Evolutionary conservation across 2,329 filamentous ascomycete species (phyloP).

Genomic region (Tolypocladium pustulatum): DNA sequence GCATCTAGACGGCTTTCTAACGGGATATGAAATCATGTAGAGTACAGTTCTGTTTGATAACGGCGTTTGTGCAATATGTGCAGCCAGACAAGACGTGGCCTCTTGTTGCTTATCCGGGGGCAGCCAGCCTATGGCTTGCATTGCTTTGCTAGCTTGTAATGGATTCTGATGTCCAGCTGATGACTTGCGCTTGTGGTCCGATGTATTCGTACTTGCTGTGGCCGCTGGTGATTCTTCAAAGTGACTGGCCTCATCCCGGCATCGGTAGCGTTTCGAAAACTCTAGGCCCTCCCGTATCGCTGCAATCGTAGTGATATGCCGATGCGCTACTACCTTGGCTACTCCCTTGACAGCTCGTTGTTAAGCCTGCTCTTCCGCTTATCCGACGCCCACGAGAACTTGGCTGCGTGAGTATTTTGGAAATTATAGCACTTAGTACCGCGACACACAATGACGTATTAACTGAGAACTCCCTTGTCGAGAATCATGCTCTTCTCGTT

Average conservation of each 20-base stretch:
- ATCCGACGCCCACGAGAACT: too few relatives aligned
- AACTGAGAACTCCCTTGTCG: too few relatives aligned
- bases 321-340: slow-evolving; percentile 5
- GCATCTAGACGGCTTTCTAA: not conserved
- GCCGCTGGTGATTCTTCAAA: slow-evolving; percentile 1
- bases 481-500: too few relatives aligned
- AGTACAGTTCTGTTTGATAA: not conserved
- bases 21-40: not conserved
- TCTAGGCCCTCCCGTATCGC: slow-evolving; percentile 5
- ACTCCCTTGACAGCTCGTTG: slow-evolving; percentile 8
- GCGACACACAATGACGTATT: too few relatives aligned
- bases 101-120: too few relatives aligned
- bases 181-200: slow-evolving; percentile 3
- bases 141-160: too few relatives aligned
- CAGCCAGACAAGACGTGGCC: too few relatives aligned
- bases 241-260: slow-evolving; percentile 2
- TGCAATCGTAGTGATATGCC: slow-evolving; percentile 6
- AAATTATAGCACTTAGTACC: too few relatives aligned
- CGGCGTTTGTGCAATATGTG: too few relatives aligned
- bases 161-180: slow-evolving; percentile 3
- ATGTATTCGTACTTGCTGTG: not conserved
- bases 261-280: slow-evolving; percentile 1
- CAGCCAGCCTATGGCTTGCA: too few relatives aligned
- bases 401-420: too few relatives aligned
- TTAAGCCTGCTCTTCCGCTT: slow-evolving; percentile 1